These are phyloP conservation scores for Gynandropsis gynandra DNA, from an alignment of 345 rosid genomes.

Conservation along the genomic window DNA sequence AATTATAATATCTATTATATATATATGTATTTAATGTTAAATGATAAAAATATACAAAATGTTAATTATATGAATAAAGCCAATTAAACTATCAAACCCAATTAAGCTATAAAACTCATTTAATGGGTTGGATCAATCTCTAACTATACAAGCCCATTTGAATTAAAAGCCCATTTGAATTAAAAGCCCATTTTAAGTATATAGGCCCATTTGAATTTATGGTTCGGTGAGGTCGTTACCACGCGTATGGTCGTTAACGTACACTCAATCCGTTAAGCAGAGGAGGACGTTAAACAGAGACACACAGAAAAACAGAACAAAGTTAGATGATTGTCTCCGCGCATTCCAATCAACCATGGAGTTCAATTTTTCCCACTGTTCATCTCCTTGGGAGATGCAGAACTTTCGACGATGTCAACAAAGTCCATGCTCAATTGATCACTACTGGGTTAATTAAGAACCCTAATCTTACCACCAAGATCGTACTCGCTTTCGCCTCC, in stretches of 20 bases:
- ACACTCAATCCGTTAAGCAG: slow-evolving; percentile 21
- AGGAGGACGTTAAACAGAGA: background rate
- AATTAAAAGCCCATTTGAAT: too few relatives aligned
- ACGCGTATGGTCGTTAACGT: slow-evolving; percentile 14
- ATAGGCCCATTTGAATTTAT: too few relatives aligned
- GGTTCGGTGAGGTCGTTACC: too few relatives aligned
- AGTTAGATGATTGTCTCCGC: slow-evolving; percentile 24
- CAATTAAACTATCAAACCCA: too few relatives aligned
- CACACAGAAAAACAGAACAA: background rate
- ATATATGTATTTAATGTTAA: too few relatives aligned
- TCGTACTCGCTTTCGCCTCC: slow-evolving; percentile 30
- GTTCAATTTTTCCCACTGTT: slow-evolving; percentile 23
- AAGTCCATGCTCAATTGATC: slow-evolving; percentile 29
- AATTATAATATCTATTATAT: too few relatives aligned
- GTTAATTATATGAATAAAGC: too few relatives aligned
- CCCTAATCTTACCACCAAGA: slow-evolving; percentile 25
- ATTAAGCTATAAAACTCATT: too few relatives aligned
- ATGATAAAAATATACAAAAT: too few relatives aligned
- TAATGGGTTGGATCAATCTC: too few relatives aligned
- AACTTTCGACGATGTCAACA: slow-evolving; percentile 19
- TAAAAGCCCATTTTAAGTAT: too few relatives aligned
- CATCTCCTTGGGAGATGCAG: slow-evolving; percentile 20
- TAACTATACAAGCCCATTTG: too few relatives aligned
- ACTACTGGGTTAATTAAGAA: slow-evolving; percentile 29
- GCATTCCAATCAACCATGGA: slow-evolving; percentile 25